A percentile compares a stretch with the other conserved stretches of the same genome.
Conservation (phyloP, 495 filamentous ascomycete genomes). For the Penicillium desertorum region DNA sequence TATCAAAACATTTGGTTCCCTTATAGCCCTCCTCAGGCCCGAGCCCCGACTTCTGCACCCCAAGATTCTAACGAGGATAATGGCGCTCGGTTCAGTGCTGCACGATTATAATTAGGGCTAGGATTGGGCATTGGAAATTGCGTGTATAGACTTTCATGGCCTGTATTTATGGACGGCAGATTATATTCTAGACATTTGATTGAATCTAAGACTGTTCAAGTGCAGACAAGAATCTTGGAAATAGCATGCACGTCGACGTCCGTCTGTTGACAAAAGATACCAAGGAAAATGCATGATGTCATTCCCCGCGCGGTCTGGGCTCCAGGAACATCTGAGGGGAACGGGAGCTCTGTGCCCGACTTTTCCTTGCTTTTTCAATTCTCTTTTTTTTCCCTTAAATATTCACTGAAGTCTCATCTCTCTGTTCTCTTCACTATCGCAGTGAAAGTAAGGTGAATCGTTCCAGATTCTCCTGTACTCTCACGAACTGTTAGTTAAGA, state of each 20-base stretch:
- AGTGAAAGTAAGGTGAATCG: constrained; percentile 12
- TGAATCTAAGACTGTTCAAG: background rate
- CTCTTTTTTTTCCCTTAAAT: background rate
- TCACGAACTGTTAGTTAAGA: constrained; percentile 2
- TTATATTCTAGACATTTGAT: constrained; percentile 6
- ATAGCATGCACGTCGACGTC: background rate
- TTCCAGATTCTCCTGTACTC: constrained; percentile 10
- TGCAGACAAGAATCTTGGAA: background rate
- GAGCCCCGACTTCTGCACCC: constrained; percentile 19
- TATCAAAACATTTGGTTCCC: constrained; percentile 29
- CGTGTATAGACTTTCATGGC: constrained; percentile 18
- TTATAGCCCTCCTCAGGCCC: constrained; percentile 27
- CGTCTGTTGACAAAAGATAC: background rate
- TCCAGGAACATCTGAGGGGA: constrained; percentile 16
- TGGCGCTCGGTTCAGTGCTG: constrained; percentile 22
- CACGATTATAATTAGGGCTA: constrained; percentile 25
- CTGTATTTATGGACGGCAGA: constrained; percentile 10
- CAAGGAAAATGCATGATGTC: constrained; percentile 15
- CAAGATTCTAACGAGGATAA: constrained; percentile 21
- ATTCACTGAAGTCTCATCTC: background rate
- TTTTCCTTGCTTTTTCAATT: background rate
- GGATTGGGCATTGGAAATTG: constrained; percentile 15
- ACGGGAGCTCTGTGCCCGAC: constrained; percentile 4
- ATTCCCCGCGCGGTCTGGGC: constrained; percentile 13
- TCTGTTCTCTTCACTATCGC: background rate